Base-by-base conservation (phyloP, 2,329 filamentous ascomycete genomes). In the Scedosporium apiospermum region DNA sequence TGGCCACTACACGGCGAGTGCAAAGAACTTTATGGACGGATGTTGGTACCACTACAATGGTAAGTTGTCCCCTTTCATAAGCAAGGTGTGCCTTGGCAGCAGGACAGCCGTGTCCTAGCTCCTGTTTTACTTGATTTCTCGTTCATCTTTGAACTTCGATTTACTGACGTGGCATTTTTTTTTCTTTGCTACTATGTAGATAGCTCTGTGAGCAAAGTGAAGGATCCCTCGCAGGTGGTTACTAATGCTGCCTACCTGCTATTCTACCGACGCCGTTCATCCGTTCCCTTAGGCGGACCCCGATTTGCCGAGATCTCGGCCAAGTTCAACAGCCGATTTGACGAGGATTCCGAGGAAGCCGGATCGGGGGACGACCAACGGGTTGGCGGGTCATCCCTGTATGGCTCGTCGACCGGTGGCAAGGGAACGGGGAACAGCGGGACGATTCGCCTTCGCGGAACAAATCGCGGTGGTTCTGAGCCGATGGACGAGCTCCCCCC, bases 41-140 rank as follows among this genome's bases (percentile, higher is more conserved):
- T 81, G 89, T 73, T 99, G 95, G 95, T 97, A 97, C 73, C 90
- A 96, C 68, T 98, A 96, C 74, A 98, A 99, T 73, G 93, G 93
- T 95, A 80, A 75, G 87, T 76, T 14, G 16, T 49, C 3, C 2
- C 10, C 12, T 16, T 26, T 16, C 21, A 55, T 55, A 2, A n/a
- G 23, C 6, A 49, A 38, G 30, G 4, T 38, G 30, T 5, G 9
- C 30, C 30, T 38, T 38, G 30, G 30, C 9, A 38, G 30, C 5
- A 38, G 9, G 7, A 7, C 30, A 12, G 30, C 30, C 2, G 12
- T 38, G 30, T 38, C 1, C 30, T 38, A 38, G 30, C 7, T 4
- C 30, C 9, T 10, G 9, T 38, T 38, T 12, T 38, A 38, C 30
- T 38, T 38, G 30, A 9, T n/a, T n/a, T n/a, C n/a, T n/a, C n/a